phyloP scores from a whole-genome alignment of 129 eudicot genomes.

The Cynara cardunculus region DNA sequence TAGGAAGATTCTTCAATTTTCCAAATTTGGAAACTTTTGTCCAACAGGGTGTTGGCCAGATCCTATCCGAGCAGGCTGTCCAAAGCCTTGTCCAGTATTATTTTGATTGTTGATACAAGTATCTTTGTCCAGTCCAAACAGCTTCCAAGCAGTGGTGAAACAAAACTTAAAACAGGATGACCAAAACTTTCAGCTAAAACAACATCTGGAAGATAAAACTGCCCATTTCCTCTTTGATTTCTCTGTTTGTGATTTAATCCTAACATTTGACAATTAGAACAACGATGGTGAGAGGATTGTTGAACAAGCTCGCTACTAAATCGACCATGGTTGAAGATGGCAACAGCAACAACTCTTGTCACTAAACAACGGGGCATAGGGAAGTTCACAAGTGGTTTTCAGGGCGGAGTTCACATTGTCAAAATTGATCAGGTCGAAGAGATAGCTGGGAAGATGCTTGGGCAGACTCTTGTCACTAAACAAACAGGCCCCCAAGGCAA shows the following conservation, averaged over 20 bases:
- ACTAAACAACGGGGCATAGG: slow-evolving; percentile 95
- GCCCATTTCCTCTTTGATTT: slow-evolving; percentile 4
- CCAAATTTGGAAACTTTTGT: slow-evolving; percentile 58
- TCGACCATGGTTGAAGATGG: slow-evolving; percentile 77
- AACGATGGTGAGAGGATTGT: slow-evolving; percentile 69
- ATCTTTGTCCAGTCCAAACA: no score
- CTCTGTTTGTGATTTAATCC: neutral
- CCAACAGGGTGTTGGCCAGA: no score
- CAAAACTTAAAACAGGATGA: no score
- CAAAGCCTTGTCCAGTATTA: no score
- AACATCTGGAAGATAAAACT: no score
- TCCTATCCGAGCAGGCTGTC: no score
- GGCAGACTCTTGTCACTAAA: no score
- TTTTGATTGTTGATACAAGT: no score
- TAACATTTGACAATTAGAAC: neutral
- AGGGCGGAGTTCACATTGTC: slow-evolving; percentile 94
- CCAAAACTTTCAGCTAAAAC: no score
- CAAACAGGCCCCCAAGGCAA: no score
- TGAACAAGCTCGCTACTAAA: slow-evolving; percentile 59
- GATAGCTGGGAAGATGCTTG: no score
- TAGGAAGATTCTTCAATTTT: slow-evolving; percentile 36
- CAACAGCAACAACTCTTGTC: slow-evolving; percentile 97
- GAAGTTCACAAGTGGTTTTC: slow-evolving; percentile 76
- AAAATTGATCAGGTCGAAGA: slow-evolving; percentile 74
- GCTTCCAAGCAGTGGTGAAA: no score